Evolutionary conservation across 2,329 filamentous ascomycete genomes (phyloP).

Genomic region (Verticillium longisporum): DNA sequence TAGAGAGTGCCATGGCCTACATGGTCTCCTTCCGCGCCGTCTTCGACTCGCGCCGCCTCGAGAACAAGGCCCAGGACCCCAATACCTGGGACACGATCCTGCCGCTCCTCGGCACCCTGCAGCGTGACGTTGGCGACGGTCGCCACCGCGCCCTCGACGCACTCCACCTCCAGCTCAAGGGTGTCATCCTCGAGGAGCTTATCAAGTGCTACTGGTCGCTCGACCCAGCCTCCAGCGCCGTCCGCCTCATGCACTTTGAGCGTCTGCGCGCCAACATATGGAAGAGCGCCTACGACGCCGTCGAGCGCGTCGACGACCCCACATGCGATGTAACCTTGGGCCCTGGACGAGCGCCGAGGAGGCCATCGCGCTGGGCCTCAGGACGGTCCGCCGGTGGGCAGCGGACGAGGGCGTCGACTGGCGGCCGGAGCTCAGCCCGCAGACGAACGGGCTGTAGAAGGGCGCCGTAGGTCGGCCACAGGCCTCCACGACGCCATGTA

Average conservation of each 20-base stretch:
- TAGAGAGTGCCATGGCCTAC: conserved; percentile 46
- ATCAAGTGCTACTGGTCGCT: conserved; percentile 27
- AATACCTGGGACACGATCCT: conserved; percentile 35
- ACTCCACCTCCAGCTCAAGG: conserved; percentile 36
- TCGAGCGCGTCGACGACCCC: conserved; percentile 19
- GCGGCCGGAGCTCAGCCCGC: conserved; percentile 26
- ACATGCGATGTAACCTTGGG: conserved; percentile 21
- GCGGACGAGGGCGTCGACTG: conserved; percentile 37
- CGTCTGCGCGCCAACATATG: conserved; percentile 19
- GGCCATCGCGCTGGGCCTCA: conserved; percentile 28
- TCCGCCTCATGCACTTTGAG: conserved; percentile 17
- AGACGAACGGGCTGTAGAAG: neutral
- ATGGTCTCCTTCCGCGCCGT: conserved; percentile 46
- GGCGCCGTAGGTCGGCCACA: neutral
- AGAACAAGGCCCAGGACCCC: conserved; percentile 34
- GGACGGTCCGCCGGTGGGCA: conserved; percentile 35
- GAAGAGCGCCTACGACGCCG: conserved; percentile 22
- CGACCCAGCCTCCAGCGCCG: conserved; percentile 12
- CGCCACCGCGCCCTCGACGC: conserved; percentile 26
- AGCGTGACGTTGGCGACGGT: conserved; percentile 26
- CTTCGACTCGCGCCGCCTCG: conserved; percentile 35
- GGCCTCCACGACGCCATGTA: neutral
- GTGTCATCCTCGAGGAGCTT: conserved; percentile 36
- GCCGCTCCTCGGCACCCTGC: conserved; percentile 35
- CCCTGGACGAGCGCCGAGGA: conserved; percentile 40